Conservation (phyloP, 305 asterid species). For the Solanum hybrid region DNA sequence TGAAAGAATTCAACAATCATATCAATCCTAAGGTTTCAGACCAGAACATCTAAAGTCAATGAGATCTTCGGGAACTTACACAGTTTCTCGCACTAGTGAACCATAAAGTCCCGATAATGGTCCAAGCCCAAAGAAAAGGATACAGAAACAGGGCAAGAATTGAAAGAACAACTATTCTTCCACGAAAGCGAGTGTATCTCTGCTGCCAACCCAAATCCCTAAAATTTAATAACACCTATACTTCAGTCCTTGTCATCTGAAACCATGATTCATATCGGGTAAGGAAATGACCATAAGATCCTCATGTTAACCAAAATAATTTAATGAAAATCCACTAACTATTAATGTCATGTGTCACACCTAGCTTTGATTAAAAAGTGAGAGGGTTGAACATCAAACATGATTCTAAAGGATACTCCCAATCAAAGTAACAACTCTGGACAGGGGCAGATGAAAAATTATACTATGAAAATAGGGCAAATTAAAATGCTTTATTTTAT, state of each 20-base stretch:
- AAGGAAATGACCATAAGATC: background rate
- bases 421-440: background rate
- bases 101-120: constrained; percentile 75
- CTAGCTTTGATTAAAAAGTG: background rate
- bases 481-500: background rate
- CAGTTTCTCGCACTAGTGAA: constrained; percentile 61
- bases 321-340: background rate
- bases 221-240: background rate
- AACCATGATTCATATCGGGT: background rate
- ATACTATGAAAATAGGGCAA: background rate
- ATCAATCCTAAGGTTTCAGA: constrained; percentile 7
- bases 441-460: background rate
- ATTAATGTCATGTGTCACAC: background rate
- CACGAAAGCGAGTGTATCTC: constrained; percentile 66
- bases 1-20: constrained; percentile 28
- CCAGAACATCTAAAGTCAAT: constrained; percentile 1
- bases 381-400: background rate
- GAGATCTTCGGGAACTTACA: constrained; percentile 32
- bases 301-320: background rate
- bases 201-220: constrained; percentile 96
- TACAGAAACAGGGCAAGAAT: constrained; percentile 55
- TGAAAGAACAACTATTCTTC: constrained; percentile 72
- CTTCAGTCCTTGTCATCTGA: constrained; percentile 1
- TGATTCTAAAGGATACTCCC: background rate
- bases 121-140: constrained; percentile 84